Evolutionary conservation across 2,329 filamentous ascomycete genomes (phyloP).

Genomic region (Aureobasidium namibiae): DNA sequence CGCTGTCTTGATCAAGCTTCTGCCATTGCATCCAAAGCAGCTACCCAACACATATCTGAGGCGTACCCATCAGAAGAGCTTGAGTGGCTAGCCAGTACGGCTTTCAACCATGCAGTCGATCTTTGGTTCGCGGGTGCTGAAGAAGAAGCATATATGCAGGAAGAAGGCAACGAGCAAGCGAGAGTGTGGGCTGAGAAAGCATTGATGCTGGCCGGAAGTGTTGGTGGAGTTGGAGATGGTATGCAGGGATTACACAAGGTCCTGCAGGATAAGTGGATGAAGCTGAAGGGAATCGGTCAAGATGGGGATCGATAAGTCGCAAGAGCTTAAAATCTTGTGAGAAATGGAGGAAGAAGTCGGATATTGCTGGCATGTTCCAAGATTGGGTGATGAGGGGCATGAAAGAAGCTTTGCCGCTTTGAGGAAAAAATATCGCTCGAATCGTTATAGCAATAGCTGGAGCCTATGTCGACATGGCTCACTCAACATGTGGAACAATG

Average conservation of each 20-base stretch:
- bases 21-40: conserved; percentile 39
- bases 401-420: no score
- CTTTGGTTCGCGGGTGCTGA: conserved; percentile 51
- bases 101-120: conserved; percentile 65
- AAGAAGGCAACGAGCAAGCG: background rate
- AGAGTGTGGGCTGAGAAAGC: conserved; percentile 55
- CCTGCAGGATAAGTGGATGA: conserved; percentile 29
- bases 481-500: no score
- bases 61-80: conserved; percentile 59
- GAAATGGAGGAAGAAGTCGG: no score
- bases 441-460: no score
- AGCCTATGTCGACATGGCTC: no score
- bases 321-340: no score
- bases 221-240: conserved; percentile 44
- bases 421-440: no score
- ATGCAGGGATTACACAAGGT: conserved; percentile 22
- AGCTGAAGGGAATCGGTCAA: conserved; percentile 12
- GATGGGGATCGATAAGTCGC: no score
- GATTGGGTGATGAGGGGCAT: no score
- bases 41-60: background rate
- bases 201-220: conserved; percentile 49
- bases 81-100: conserved; percentile 64
- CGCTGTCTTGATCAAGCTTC: conserved; percentile 57
- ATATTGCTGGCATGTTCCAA: no score
- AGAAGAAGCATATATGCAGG: background rate